These are phyloP conservation scores for Linderniella brevidens DNA, from an alignment of 257 asterid genomes.

Conservation along the genomic window DNA sequence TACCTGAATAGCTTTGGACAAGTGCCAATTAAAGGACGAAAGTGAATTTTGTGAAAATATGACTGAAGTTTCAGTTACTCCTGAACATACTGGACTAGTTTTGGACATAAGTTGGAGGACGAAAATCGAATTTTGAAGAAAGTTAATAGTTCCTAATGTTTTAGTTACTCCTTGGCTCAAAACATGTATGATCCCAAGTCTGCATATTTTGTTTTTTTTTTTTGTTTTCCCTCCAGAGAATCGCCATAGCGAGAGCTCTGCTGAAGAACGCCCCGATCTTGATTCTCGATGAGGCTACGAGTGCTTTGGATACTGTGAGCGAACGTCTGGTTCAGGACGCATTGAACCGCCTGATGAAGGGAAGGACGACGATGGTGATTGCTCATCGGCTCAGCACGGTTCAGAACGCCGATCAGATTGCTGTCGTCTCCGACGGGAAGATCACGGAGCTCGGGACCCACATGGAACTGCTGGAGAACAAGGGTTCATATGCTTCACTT, in stretches of 20 bases:
- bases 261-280: conserved; percentile 92
- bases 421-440: conserved; percentile 76
- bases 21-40: no score
- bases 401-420: conserved; percentile 75
- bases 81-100: no score
- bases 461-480: conserved; percentile 42
- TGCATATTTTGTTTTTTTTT: no score
- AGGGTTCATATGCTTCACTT: conserved; percentile 73
- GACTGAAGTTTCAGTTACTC: no score
- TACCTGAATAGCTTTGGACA: no score
- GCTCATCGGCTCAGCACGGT: conserved; percentile 97
- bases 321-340: conserved; percentile 94
- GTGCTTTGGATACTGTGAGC: conserved; percentile 83
- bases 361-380: conserved; percentile 85
- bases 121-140: no score
- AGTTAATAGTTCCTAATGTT: no score
- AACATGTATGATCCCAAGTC: no score
- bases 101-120: no score
- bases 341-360: conserved; percentile 77
- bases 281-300: conserved; percentile 97
- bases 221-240: conserved; percentile 78
- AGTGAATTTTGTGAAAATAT: no score
- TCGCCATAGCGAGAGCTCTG: conserved; percentile 96
- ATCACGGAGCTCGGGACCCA: conserved; percentile 85
- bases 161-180: no score